A percentile compares a stretch with the other conserved stretches of the same genome.
These are phyloP conservation scores for Pythium monospermum DNA, from an alignment of 352 stramenopile species.

Conservation along the genomic window DNA sequence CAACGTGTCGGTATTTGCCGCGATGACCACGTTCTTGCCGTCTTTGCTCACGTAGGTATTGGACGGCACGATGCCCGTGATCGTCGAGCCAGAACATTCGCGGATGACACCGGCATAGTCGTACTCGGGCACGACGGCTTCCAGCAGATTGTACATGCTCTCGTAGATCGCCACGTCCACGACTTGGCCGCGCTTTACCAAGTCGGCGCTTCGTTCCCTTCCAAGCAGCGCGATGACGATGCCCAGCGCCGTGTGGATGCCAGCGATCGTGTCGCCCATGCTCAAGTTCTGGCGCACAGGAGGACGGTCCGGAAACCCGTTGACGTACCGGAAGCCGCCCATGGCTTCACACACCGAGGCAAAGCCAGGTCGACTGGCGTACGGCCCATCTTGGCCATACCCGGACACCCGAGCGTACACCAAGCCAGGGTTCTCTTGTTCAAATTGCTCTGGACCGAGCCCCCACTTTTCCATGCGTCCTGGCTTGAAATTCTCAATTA, in stretches of 20 bases:
- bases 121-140: slow-evolving; percentile 81
- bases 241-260: slow-evolving; percentile 75
- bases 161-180: slow-evolving; percentile 88
- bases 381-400: slow-evolving; percentile 80
- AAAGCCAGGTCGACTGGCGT: slow-evolving; percentile 72
- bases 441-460: slow-evolving; percentile 70
- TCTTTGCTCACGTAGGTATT: slow-evolving; percentile 84
- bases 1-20: slow-evolving; percentile 79
- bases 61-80: slow-evolving; percentile 84
- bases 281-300: slow-evolving; percentile 80
- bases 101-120: slow-evolving; percentile 74
- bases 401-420: slow-evolving; percentile 84
- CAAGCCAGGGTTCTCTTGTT: slow-evolving; percentile 68
- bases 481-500: slow-evolving; percentile 88
- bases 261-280: slow-evolving; percentile 78
- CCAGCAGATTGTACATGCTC: slow-evolving; percentile 85
- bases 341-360: slow-evolving; percentile 86
- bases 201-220: slow-evolving; percentile 39
- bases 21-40: slow-evolving; percentile 82
- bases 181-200: slow-evolving; percentile 61
- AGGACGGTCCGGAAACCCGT: slow-evolving; percentile 76
- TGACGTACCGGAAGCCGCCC: slow-evolving; percentile 83
- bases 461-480: slow-evolving; percentile 86
- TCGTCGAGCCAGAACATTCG: slow-evolving; percentile 81
- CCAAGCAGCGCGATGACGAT: slow-evolving; percentile 79